phyloP scores from a whole-genome alignment of 2,329 filamentous ascomycete species.

The Colletotrichum orbiculare region DNA sequence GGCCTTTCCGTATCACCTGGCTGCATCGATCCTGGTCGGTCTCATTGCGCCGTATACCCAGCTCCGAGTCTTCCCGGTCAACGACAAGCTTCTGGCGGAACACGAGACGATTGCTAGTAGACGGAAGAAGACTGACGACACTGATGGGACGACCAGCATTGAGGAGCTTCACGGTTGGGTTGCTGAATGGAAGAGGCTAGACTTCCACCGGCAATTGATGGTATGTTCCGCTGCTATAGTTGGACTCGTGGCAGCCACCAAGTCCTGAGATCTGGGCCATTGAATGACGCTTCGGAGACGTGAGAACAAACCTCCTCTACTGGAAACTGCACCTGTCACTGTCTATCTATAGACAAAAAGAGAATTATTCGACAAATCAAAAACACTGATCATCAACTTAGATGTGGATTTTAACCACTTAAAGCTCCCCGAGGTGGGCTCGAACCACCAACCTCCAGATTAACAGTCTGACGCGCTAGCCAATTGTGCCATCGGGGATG shows the following conservation, averaged over 20 bases:
- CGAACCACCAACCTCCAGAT: too few relatives aligned
- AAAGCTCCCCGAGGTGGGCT: too few relatives aligned
- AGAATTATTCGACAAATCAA: too few relatives aligned
- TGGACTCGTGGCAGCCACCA: neutral
- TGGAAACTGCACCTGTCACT: too few relatives aligned
- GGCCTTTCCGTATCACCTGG: neutral
- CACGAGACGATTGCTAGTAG: neutral
- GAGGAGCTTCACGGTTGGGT: neutral
- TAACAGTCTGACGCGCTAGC: too few relatives aligned
- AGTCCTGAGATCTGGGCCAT: neutral
- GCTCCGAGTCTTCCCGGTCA: neutral
- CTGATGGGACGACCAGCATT: neutral
- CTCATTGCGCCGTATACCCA: neutral
- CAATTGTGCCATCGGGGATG: too few relatives aligned
- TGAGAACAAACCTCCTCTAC: too few relatives aligned
- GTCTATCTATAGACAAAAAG: too few relatives aligned
- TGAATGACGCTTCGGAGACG: too few relatives aligned
- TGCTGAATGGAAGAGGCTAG: conserved; percentile 1
- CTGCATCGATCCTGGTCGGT: neutral
- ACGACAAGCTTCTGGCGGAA: conserved; percentile 2
- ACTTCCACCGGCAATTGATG: conserved; percentile 6
- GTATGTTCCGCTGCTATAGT: neutral
- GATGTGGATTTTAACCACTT: too few relatives aligned
- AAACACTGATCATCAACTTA: too few relatives aligned
- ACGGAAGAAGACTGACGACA: neutral